Conservation (phyloP, 805 yeast species). For the Ogataea pilisensis region DNA sequence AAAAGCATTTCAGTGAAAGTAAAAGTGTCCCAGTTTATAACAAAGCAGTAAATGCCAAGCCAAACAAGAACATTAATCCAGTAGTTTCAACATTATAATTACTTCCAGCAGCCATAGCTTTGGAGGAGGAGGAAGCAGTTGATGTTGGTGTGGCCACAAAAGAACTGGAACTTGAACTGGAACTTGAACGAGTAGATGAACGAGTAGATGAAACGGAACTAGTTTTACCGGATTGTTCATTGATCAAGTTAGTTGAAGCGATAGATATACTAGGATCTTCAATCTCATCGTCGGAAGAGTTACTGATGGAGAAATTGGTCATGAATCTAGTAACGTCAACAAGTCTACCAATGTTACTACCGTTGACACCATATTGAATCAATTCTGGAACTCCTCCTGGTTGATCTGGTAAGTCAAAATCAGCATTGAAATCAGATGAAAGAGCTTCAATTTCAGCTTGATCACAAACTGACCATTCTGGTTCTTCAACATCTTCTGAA, state of each 20-base stretch:
- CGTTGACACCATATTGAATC: conserved; percentile 46
- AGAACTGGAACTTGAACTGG: conserved; percentile 13
- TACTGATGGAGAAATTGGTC: conserved; percentile 38
- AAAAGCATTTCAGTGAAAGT: not conserved
- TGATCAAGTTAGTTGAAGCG: conserved; percentile 33
- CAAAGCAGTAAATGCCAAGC: conserved; percentile 37
- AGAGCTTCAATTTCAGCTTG: conserved; percentile 31
- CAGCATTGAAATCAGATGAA: conserved; percentile 41
- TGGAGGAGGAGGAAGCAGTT: conserved; percentile 15
- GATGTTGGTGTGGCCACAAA: conserved; percentile 13
- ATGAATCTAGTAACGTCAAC: conserved; percentile 23
- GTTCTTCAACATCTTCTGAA: conserved; percentile 33
- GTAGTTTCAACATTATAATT: conserved; percentile 10
- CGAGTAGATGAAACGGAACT: conserved; percentile 22
- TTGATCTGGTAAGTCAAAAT: conserved; percentile 45
- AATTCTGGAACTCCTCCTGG: conserved; percentile 40
- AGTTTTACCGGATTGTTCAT: conserved; percentile 22
- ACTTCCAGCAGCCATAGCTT: conserved; percentile 27
- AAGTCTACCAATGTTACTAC: conserved; percentile 41
- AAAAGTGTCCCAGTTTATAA: conserved; percentile 17
- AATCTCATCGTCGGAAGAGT: conserved; percentile 32
- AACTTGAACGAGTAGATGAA: conserved; percentile 14
- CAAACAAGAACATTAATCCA: conserved; percentile 30
- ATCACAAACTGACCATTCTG: conserved; percentile 37
- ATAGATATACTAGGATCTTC: conserved; percentile 36